Evolutionary conservation across 306 rosid genomes (phyloP).

Genomic region (Crotalaria pallida): DNA sequence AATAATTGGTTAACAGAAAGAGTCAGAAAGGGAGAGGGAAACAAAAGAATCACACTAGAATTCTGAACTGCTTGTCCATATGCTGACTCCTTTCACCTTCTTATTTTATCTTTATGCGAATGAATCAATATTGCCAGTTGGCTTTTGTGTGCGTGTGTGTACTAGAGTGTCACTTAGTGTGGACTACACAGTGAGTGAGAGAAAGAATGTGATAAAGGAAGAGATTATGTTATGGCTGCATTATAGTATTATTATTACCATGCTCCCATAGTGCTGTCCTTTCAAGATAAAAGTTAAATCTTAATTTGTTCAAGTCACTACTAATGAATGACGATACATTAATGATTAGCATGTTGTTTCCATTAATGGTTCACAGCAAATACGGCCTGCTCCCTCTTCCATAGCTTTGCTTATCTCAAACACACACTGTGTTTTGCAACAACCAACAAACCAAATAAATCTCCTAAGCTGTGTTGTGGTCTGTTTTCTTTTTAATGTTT

Average conservation of each 20-base stretch:
- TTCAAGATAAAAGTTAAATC: slow-evolving; percentile 27
- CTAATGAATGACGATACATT: slow-evolving; percentile 26
- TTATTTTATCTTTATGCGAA: slow-evolving; percentile 57
- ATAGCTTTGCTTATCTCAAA: background rate
- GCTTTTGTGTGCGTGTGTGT: slow-evolving; percentile 51
- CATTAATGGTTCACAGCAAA: slow-evolving; percentile 14
- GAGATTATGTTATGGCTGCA: slow-evolving; percentile 15
- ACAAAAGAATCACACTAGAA: slow-evolving; percentile 53
- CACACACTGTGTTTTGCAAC: background rate
- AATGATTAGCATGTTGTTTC: slow-evolving; percentile 23
- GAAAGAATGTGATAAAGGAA: slow-evolving; percentile 8
- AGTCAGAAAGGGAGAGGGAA: slow-evolving; percentile 16
- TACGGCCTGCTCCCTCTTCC: slow-evolving; percentile 1
- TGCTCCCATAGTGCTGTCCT: slow-evolving; percentile 29
- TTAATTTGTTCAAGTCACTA: slow-evolving; percentile 18
- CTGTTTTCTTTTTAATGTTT: background rate
- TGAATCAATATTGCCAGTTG: slow-evolving; percentile 89
- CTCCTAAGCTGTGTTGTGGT: background rate
- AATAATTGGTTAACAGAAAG: slow-evolving; percentile 13
- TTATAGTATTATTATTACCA: too few species aligned
- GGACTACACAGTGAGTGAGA: slow-evolving; percentile 22
- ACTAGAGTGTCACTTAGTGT: slow-evolving; percentile 26
- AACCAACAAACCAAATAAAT: slow-evolving; percentile 29
- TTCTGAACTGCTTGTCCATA: slow-evolving; percentile 63
- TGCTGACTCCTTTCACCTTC: slow-evolving; percentile 58